These are phyloP conservation scores for Escovopsis weberi DNA, from an alignment of 2,329 filamentous ascomycete genomes.

Conservation along the genomic window DNA sequence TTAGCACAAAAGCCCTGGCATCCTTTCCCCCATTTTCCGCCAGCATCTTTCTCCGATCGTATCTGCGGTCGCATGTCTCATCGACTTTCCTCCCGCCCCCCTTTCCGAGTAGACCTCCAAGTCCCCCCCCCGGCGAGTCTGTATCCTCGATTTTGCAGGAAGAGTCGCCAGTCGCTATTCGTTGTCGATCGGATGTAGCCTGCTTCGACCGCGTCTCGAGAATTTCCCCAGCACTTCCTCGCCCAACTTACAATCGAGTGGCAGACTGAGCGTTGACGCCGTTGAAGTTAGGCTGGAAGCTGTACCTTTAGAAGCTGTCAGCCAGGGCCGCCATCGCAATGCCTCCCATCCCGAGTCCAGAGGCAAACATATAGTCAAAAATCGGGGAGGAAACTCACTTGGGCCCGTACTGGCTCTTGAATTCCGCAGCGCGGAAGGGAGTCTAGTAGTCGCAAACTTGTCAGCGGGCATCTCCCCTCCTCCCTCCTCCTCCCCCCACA, in stretches of 20 bases:
- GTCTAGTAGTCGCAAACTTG: conserved; percentile 26
- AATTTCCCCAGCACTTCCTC: no score
- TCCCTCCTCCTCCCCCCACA: background rate
- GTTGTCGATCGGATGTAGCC: no score
- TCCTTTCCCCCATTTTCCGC: no score
- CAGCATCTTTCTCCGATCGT: background rate
- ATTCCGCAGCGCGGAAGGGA: conserved; percentile 31
- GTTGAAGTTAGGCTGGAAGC: conserved; percentile 38
- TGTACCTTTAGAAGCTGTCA: conserved; percentile 35
- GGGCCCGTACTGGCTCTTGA: conserved; percentile 50
- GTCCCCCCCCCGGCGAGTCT: no score
- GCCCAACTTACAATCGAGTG: conserved; percentile 35
- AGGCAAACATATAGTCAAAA: background rate
- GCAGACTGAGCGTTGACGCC: conserved; percentile 30
- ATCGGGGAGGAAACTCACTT: conserved; percentile 33
- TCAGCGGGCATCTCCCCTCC: conserved; percentile 14
- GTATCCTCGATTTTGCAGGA: no score
- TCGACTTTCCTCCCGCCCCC: background rate
- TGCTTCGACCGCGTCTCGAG: no score
- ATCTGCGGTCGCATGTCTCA: background rate
- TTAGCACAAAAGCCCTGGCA: background rate
- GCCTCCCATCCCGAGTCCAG: background rate
- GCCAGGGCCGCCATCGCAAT: conserved; percentile 1
- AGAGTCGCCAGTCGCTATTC: no score
- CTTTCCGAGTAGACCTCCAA: no score